phyloP scores from a whole-genome alignment of 2,329 filamentous ascomycete species.

The Cladophialophora carrionii region DNA sequence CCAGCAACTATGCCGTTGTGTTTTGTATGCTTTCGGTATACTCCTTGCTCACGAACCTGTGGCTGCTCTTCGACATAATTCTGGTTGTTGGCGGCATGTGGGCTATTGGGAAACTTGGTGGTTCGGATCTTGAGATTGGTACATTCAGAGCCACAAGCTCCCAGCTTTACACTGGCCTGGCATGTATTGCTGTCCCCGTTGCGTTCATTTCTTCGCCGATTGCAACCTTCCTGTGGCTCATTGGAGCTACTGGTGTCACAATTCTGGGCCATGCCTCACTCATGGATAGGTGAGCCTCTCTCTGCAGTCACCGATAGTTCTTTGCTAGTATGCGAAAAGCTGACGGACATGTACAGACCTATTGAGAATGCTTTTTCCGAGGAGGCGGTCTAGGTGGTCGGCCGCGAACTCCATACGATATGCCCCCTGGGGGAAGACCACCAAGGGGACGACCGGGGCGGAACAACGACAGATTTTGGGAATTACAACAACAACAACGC shows the following conservation, averaged over 20 bases:
- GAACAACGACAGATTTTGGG: conserved; percentile 60
- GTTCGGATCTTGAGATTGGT: conserved; percentile 84
- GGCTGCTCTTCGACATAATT: conserved; percentile 88
- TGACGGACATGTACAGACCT: conserved; percentile 60
- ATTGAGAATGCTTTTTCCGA: conserved; percentile 99
- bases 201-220: conserved; percentile 84
- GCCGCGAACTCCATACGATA: conserved; percentile 93
- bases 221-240: conserved; percentile 86
- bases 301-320: no score
- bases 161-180: conserved; percentile 88
- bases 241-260: conserved; percentile 90
- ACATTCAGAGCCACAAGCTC: conserved; percentile 81
- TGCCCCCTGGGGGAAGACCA: conserved; percentile 98
- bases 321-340: not conserved
- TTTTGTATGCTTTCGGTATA: conserved; percentile 97
- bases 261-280: conserved; percentile 93
- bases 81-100: conserved; percentile 85
- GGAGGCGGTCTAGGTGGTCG: conserved; percentile 99
- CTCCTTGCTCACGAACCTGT: conserved; percentile 82
- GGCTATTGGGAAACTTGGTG: conserved; percentile 86
- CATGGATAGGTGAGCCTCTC: conserved; percentile 69
- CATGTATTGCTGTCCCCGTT: conserved; percentile 80
- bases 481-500: conserved; percentile 48
- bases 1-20: conserved; percentile 94
- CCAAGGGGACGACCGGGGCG: conserved; percentile 76